A percentile compares a stretch with the other conserved stretches of the same genome.
phyloP scores from a whole-genome alignment of 2,329 filamentous ascomycete genomes.

The Fusarium temperatum region DNA sequence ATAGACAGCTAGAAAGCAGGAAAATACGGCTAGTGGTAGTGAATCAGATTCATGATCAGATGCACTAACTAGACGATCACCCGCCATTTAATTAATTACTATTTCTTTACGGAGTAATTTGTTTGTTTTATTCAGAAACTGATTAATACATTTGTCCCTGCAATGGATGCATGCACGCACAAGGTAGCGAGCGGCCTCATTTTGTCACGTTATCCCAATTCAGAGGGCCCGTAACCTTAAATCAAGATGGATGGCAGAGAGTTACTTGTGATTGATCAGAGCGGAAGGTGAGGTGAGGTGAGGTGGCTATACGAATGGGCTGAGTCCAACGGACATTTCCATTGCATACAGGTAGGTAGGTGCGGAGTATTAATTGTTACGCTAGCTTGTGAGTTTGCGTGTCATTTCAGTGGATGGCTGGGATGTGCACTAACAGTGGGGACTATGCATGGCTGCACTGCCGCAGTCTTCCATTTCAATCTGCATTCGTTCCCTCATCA shows the following conservation, averaged over 20 bases:
- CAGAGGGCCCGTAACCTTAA: neutral
- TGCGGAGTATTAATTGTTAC: conserved; percentile 9
- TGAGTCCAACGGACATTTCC: conserved; percentile 22
- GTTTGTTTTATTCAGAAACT: conserved; percentile 4
- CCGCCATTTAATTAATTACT: neutral
- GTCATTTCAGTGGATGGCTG: neutral
- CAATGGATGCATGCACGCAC: conserved; percentile 6
- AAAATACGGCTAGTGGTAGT: neutral
- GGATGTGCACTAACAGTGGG: conserved; percentile 8
- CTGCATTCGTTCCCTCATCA: conserved; percentile 9
- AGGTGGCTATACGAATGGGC: conserved; percentile 30
- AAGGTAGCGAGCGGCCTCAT: neutral
- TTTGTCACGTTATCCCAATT: neutral
- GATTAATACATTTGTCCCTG: neutral
- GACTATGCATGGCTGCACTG: conserved; percentile 23
- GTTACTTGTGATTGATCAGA: neutral
- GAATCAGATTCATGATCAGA: neutral
- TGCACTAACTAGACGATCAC: neutral
- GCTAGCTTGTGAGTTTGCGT: neutral
- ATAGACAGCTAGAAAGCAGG: neutral
- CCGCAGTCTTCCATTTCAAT: conserved; percentile 3
- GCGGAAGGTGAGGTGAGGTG: neutral
- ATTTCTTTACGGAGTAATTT: neutral
- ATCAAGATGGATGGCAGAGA: conserved; percentile 5
- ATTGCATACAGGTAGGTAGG: neutral